phyloP scores from a whole-genome alignment of 208 protist genomes.

The Acanthamoeba quina region DNA sequence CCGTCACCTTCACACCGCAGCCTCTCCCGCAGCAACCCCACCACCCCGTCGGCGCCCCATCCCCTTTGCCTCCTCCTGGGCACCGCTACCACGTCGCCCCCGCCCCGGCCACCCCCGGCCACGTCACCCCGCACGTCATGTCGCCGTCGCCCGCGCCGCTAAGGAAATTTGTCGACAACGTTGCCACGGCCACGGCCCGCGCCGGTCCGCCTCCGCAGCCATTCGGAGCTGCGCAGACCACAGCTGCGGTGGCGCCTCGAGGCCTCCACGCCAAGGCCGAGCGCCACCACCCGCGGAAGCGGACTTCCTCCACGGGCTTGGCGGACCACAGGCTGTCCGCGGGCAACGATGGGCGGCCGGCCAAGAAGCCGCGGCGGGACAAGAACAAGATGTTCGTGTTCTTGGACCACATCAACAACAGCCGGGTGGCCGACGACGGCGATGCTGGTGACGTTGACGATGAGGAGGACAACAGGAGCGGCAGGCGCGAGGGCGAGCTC shows the following conservation, averaged over 20 bases:
- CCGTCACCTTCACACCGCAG: slow-evolving; percentile 3
- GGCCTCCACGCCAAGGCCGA: too few relatives aligned
- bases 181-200: too few relatives aligned
- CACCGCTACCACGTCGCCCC: too few relatives aligned
- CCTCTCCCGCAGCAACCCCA: background rate
- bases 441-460: background rate
- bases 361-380: background rate
- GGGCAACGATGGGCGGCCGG: background rate
- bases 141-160: too few relatives aligned
- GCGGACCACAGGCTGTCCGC: too few relatives aligned
- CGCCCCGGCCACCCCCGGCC: too few relatives aligned
- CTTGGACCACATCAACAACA: slow-evolving; percentile 40
- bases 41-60: background rate
- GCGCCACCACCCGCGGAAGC: too few relatives aligned
- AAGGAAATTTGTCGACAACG: too few relatives aligned
- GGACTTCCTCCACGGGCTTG: too few relatives aligned
- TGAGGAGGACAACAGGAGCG: background rate
- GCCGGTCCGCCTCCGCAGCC: too few relatives aligned
- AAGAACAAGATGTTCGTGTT: slow-evolving; percentile 1
- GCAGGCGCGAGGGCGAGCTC: background rate
- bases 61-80: background rate
- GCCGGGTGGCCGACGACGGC: background rate
- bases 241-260: too few relatives aligned
- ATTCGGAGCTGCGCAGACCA: too few relatives aligned
- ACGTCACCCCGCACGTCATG: background rate